These are phyloP conservation scores for Russula foetens DNA, from an alignment of 768 basidiomycete genomes.

Conservation along the genomic window DNA sequence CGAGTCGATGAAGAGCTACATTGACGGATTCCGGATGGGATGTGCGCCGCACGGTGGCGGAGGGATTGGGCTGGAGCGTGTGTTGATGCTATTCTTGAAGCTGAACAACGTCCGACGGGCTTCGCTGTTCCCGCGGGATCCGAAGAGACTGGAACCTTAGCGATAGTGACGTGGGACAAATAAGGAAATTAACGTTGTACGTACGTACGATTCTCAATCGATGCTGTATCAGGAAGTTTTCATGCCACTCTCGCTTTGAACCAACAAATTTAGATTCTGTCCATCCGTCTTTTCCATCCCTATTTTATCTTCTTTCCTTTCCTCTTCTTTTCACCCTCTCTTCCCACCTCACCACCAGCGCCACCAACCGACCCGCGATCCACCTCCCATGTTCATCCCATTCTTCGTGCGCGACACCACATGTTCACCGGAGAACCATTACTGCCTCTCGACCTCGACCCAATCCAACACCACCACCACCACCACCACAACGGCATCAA, in stretches of 20 bases:
- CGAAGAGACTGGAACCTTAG: slow-evolving; percentile 86
- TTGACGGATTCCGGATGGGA: slow-evolving; percentile 92
- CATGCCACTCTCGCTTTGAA: too few relatives aligned
- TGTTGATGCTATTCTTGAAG: slow-evolving; percentile 96
- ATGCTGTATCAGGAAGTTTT: too few relatives aligned
- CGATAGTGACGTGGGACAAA: neutral
- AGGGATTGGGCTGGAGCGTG: slow-evolving; percentile 91
- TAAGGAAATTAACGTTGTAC: too few relatives aligned
- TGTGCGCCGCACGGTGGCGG: slow-evolving; percentile 96
- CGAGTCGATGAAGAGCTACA: slow-evolving; percentile 81
- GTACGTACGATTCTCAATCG: too few relatives aligned
- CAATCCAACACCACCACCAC: neutral
- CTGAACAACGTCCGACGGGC: slow-evolving; percentile 92
- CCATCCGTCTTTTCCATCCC: neutral
- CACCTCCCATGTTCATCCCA: slow-evolving; percentile 5
- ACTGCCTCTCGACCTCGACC: too few relatives aligned
- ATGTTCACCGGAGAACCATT: too few relatives aligned
- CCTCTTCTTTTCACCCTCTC: neutral
- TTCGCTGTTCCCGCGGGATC: slow-evolving; percentile 93
- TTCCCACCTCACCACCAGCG: neutral
- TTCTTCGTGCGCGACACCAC: neutral
- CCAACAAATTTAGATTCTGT: slow-evolving; percentile 5
- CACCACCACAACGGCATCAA: neutral
- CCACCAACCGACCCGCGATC: too few relatives aligned
- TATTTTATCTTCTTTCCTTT: neutral